Evolutionary conservation across 306 rosid species (phyloP).

Genomic region (Chamaecrista fasciculata): DNA sequence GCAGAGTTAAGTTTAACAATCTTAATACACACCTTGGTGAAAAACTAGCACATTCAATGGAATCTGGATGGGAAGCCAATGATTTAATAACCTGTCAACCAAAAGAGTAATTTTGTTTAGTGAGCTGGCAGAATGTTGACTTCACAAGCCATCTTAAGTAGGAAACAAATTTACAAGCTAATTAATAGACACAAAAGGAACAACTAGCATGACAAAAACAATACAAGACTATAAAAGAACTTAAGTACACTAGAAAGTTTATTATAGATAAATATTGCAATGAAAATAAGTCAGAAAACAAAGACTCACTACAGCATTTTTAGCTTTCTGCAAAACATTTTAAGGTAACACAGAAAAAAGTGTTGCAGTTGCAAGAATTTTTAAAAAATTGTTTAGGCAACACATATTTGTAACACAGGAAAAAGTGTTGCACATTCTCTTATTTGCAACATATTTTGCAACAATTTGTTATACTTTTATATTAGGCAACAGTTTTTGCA

Average conservation of each 20-base stretch:
- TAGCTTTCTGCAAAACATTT: too few relatives aligned
- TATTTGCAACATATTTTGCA: too few relatives aligned
- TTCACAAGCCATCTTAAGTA: not conserved
- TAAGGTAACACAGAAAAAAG: too few relatives aligned
- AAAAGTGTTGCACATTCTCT: too few relatives aligned
- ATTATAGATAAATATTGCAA: not conserved
- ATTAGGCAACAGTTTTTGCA: too few relatives aligned
- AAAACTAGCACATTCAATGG: constrained; percentile 74
- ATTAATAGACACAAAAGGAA: constrained; percentile 22
- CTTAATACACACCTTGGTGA: constrained; percentile 57
- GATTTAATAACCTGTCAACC: constrained; percentile 69
- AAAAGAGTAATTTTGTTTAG: constrained; percentile 22
- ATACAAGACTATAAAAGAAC: not conserved
- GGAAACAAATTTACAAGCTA: constrained; percentile 11
- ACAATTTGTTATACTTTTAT: too few relatives aligned
- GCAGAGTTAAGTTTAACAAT: constrained; percentile 21
- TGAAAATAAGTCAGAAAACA: not conserved
- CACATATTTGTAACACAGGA: too few relatives aligned
- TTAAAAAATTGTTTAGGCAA: too few relatives aligned
- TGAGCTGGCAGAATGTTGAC: constrained; percentile 20
- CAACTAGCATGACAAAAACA: constrained; percentile 4
- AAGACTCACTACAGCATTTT: too few relatives aligned
- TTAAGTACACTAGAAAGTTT: not conserved
- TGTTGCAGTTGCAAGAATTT: too few relatives aligned
- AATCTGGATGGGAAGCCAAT: constrained; percentile 61